Evolutionary conservation across 306 rosid genomes (phyloP).

Genomic region (Citrullus colocynthis): DNA sequence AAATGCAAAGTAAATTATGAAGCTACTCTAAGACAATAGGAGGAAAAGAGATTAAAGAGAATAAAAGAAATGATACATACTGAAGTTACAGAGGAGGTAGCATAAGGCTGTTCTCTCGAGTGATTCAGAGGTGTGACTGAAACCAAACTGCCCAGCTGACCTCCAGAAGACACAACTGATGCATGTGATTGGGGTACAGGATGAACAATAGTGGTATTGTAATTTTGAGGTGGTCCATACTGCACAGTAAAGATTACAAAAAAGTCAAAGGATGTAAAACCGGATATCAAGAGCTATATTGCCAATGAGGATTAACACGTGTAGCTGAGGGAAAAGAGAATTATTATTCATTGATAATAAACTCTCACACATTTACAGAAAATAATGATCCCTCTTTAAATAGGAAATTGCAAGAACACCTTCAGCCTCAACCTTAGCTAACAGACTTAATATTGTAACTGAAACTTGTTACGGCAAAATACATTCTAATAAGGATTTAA

Average conservation of each 20-base stretch:
- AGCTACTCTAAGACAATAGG: not conserved
- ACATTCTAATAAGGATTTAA: no score
- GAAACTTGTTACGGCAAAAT: no score
- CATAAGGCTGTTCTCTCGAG: conserved; percentile 35
- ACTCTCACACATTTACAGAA: no score
- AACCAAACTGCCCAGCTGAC: conserved; percentile 26
- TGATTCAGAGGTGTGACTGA: conserved; percentile 31
- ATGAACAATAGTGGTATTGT: conserved; percentile 37
- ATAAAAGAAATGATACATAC: conserved; percentile 27
- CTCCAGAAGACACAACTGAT: conserved; percentile 32
- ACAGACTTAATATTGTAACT: no score
- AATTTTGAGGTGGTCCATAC: conserved; percentile 70
- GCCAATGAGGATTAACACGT: no score
- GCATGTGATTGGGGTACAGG: conserved; percentile 46
- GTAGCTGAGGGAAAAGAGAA: no score
- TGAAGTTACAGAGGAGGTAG: conserved; percentile 26
- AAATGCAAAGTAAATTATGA: not conserved
- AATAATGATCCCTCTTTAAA: no score
- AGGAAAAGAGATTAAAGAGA: not conserved
- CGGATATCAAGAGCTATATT: not conserved
- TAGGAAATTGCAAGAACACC: no score
- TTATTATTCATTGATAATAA: no score
- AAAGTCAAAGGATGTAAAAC: not conserved
- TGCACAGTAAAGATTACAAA: conserved; percentile 16
- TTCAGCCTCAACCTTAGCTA: no score